Conservation (phyloP, 2,329 filamentous ascomycete species). For the Fusarium piperis region DNA sequence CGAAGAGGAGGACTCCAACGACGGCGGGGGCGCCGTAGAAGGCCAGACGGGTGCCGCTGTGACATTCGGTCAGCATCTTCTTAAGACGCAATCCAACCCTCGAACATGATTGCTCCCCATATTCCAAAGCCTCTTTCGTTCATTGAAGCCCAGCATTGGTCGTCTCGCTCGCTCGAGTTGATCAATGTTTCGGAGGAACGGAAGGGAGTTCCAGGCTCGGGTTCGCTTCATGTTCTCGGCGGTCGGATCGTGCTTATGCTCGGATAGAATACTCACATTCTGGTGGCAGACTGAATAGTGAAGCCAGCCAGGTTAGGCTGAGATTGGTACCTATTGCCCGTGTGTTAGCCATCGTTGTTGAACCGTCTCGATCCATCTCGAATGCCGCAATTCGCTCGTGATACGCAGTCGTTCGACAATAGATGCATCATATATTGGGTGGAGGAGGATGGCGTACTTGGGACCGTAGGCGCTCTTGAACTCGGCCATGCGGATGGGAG, state of each 20-base stretch:
- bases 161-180: background rate
- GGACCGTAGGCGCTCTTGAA: conserved; percentile 74
- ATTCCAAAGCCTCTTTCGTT: background rate
- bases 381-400: conserved; percentile 3
- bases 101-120: background rate
- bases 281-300: conserved; percentile 57
- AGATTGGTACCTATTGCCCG: conserved; percentile 63
- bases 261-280: conserved; percentile 58
- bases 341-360: conserved; percentile 42
- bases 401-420: background rate
- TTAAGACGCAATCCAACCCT: background rate
- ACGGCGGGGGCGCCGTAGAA: conserved; percentile 67
- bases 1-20: conserved; percentile 67
- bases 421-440: background rate
- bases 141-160: background rate
- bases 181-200: conserved; percentile 33
- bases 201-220: conserved; percentile 18
- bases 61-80: conserved; percentile 21
- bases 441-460: conserved; percentile 59
- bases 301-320: conserved; percentile 65
- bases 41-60: conserved; percentile 62
- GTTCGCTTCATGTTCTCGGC: conserved; percentile 16
- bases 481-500: conserved; percentile 55
- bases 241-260: background rate
- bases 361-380: background rate